Evolutionary conservation across 768 basidiomycete genomes (phyloP).

Genomic region (Cystofilobasidium capitatum): DNA sequence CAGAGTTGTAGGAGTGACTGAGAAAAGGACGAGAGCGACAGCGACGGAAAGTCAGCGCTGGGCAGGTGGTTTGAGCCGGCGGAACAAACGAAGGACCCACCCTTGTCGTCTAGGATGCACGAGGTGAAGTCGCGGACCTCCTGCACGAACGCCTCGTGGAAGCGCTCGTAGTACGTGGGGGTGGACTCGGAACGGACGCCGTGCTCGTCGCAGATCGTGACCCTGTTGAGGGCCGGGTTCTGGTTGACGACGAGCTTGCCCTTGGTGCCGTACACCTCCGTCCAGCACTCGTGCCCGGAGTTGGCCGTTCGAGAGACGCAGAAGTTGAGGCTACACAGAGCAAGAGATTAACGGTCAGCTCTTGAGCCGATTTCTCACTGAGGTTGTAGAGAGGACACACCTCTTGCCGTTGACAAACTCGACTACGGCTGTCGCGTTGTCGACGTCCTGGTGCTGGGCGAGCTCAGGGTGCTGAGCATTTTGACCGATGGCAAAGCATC

Average conservation of each 20-base stretch:
- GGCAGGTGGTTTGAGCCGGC: no score
- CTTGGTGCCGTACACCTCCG: slow-evolving; percentile 29
- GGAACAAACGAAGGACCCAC: slow-evolving; percentile 18
- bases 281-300: slow-evolving; percentile 29
- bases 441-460: slow-evolving; percentile 24
- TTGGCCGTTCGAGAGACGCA: slow-evolving; percentile 27
- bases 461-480: slow-evolving; percentile 29
- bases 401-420: slow-evolving; percentile 27
- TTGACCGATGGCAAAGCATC: slow-evolving; percentile 28
- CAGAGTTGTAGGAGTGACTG: slow-evolving; percentile 24
- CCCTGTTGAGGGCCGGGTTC: slow-evolving; percentile 28
- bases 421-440: slow-evolving; percentile 29
- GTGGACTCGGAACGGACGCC: slow-evolving; percentile 31
- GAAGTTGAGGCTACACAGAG: no score
- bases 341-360: no score
- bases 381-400: no score
- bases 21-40: neutral
- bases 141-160: slow-evolving; percentile 30
- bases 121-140: slow-evolving; percentile 29
- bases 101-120: slow-evolving; percentile 28
- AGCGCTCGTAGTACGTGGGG: slow-evolving; percentile 30
- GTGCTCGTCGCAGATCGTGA: slow-evolving; percentile 28
- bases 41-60: neutral
- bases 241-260: slow-evolving; percentile 29
- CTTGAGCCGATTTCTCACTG: no score